Evolutionary conservation across 2,329 filamentous ascomycete species (phyloP).

Genomic region (Dactylellina drechsleri): DNA sequence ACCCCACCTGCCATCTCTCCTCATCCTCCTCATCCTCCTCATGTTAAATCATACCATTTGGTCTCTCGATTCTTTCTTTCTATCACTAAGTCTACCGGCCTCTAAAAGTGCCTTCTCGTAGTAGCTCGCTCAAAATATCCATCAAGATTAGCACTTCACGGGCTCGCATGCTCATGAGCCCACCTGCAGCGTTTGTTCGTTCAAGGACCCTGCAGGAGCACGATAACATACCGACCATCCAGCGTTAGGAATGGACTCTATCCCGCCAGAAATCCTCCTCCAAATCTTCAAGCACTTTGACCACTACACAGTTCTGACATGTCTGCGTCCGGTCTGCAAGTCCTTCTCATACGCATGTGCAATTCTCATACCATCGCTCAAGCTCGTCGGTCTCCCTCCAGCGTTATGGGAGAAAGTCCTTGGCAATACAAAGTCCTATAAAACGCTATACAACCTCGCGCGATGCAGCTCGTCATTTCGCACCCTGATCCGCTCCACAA

Average conservation of each 20-base stretch:
- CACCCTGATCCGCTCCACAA: slow-evolving; percentile 15
- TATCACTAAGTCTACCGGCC: too few species aligned
- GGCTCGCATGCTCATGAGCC: too few species aligned
- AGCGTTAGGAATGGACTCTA: slow-evolving; percentile 9
- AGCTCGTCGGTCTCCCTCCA: slow-evolving; percentile 25
- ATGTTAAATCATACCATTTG: too few species aligned
- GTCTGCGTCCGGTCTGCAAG: slow-evolving; percentile 36
- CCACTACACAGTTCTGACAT: slow-evolving; percentile 24
- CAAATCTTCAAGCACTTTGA: slow-evolving; percentile 48
- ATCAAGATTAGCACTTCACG: too few species aligned
- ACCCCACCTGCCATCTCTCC: too few species aligned
- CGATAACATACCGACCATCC: too few species aligned
- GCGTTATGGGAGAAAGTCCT: slow-evolving; percentile 41
- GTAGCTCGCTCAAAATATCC: too few species aligned
- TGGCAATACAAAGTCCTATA: slow-evolving; percentile 29
- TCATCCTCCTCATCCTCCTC: too few species aligned
- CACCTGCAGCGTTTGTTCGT: too few species aligned
- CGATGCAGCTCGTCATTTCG: slow-evolving; percentile 25
- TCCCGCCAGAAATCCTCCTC: slow-evolving; percentile 45
- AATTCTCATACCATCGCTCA: slow-evolving; percentile 20
- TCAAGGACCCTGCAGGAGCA: too few species aligned
- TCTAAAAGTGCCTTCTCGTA: too few species aligned
- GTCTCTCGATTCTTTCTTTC: too few species aligned
- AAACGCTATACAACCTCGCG: slow-evolving; percentile 20
- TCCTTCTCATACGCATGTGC: slow-evolving; percentile 35